Evolutionary conservation across 169 alveolate species (phyloP).

Genomic region (Plasmodium gonderi): DNA sequence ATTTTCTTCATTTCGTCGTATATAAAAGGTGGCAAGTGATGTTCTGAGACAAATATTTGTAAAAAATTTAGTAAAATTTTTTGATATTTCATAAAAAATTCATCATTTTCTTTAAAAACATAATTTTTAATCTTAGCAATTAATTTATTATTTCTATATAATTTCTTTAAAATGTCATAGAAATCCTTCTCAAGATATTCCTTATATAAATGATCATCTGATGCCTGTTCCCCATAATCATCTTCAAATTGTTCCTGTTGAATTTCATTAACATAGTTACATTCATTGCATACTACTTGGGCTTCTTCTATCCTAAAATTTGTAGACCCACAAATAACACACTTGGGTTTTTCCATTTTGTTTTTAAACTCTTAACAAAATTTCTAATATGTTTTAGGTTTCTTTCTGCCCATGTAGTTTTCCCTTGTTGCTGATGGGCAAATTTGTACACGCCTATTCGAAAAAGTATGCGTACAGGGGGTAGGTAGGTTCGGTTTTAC

Average conservation of each 20-base stretch:
- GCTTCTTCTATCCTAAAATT: conserved; percentile 45
- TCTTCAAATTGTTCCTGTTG: conserved; percentile 36
- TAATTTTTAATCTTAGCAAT: conserved; percentile 23
- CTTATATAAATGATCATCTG: not conserved
- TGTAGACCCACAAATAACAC: conserved; percentile 17
- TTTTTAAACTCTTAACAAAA: too few relatives aligned
- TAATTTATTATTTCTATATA: conserved; percentile 32
- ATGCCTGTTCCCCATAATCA: not conserved
- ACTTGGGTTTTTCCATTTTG: conserved; percentile 17
- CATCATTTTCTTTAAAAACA: conserved; percentile 64
- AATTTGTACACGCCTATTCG: too few relatives aligned
- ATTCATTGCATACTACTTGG: conserved; percentile 31
- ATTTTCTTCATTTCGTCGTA: conserved; percentile 47
- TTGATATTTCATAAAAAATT: conserved; percentile 44
- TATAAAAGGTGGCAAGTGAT: conserved; percentile 8
- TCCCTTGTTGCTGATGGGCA: too few relatives aligned
- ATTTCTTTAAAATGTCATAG: conserved; percentile 32
- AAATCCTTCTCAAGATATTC: conserved; percentile 24
- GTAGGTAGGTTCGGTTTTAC: too few relatives aligned
- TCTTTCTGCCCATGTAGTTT: too few relatives aligned
- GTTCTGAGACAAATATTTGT: not conserved
- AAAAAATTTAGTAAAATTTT: conserved; percentile 14
- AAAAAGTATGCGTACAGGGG: too few relatives aligned
- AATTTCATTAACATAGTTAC: conserved; percentile 43
- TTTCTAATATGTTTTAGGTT: too few relatives aligned